phyloP scores from a whole-genome alignment of 78 protist species.

The Chrysochromulina tobinii region DNA sequence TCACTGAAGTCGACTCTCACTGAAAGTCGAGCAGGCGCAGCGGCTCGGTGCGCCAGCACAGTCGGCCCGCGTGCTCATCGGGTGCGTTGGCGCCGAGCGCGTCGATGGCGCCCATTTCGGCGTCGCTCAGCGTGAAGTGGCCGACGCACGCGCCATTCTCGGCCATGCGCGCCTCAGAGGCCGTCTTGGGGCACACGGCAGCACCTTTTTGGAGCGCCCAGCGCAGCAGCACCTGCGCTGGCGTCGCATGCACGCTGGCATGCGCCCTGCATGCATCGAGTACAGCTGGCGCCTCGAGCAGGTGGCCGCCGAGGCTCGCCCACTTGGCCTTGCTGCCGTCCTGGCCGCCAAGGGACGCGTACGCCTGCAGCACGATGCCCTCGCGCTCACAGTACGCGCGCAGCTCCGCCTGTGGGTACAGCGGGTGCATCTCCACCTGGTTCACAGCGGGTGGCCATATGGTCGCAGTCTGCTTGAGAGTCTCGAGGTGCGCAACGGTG shows the following conservation, averaged over 20 bases:
- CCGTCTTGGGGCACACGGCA: background rate
- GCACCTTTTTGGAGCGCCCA: background rate
- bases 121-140: background rate
- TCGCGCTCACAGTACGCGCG: background rate
- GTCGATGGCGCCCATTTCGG: background rate
- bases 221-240: background rate
- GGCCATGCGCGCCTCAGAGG: background rate
- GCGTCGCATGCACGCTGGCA: background rate
- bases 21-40: background rate
- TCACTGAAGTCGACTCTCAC: too few relatives aligned
- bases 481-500: background rate
- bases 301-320: background rate
- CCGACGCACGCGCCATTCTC: background rate
- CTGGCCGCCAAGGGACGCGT: background rate
- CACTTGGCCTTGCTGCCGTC: background rate
- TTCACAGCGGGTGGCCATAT: conserved; percentile 12
- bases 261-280: background rate
- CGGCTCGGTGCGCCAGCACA: background rate
- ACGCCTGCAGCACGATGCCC: conserved; percentile 10
- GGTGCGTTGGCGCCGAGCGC: background rate
- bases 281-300: background rate
- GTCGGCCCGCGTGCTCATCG: background rate
- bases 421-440: background rate
- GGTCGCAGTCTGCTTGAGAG: background rate
- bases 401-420: background rate